These are phyloP conservation scores for Pyrenophora seminiperda DNA, from an alignment of 2,329 filamentous ascomycete species.

Conservation along the genomic window DNA sequence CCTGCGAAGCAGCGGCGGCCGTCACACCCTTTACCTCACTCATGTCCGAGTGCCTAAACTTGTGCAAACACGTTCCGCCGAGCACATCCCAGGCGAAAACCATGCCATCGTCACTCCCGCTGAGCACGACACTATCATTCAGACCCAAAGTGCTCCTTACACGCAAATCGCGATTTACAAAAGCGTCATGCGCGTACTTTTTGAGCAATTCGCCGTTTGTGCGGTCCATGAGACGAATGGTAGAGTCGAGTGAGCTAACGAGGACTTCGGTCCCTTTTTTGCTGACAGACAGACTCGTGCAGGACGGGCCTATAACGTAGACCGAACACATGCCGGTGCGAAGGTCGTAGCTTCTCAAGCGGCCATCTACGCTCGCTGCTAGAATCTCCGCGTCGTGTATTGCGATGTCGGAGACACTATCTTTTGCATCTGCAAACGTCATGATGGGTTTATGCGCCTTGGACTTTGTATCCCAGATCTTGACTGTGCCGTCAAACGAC, in stretches of 20 bases:
- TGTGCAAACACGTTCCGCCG: slow-evolving; percentile 69
- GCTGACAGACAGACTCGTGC: slow-evolving; percentile 77
- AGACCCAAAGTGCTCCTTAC: slow-evolving; percentile 76
- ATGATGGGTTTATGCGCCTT: slow-evolving; percentile 67
- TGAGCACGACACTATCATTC: slow-evolving; percentile 77
- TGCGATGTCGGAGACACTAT: slow-evolving; percentile 62
- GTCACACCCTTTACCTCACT: slow-evolving; percentile 30
- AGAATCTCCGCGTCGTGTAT: slow-evolving; percentile 62
- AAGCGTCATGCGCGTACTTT: slow-evolving; percentile 64
- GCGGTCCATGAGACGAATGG: slow-evolving; percentile 80
- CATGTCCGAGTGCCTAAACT: slow-evolving; percentile 56
- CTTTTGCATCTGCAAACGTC: slow-evolving; percentile 72
- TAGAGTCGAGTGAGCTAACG: slow-evolving; percentile 75
- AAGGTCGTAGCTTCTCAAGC: slow-evolving; percentile 81
- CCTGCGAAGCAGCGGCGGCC: slow-evolving; percentile 48
- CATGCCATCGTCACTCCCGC: slow-evolving; percentile 77
- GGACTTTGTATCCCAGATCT: slow-evolving; percentile 63
- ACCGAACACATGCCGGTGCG: slow-evolving; percentile 68
- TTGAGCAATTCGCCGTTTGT: slow-evolving; percentile 73
- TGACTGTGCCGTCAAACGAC: slow-evolving; percentile 76
- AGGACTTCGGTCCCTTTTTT: slow-evolving; percentile 75
- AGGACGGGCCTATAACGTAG: slow-evolving; percentile 54
- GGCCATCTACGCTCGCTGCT: slow-evolving; percentile 81
- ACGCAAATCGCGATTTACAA: slow-evolving; percentile 72
- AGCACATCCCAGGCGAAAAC: slow-evolving; percentile 85